A percentile compares a stretch with the other conserved stretches of the same genome.
These are phyloP conservation scores for Saccharata proteae DNA, from an alignment of 2,329 filamentous ascomycete species.

Conservation along the genomic window DNA sequence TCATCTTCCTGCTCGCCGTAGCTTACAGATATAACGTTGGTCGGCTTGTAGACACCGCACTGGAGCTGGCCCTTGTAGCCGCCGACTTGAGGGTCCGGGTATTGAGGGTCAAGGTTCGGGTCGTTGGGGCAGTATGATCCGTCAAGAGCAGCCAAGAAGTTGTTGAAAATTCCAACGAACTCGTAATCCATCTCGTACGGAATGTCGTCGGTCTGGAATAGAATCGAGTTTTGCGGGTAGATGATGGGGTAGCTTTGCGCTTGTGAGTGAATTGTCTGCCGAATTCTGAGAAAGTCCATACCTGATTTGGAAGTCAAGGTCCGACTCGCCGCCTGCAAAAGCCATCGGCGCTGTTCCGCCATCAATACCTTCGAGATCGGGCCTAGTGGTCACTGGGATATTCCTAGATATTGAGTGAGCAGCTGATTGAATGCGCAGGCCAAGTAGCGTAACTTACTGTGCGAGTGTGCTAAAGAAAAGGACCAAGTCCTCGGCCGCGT, in stretches of 20 bases:
- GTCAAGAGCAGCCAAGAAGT: constrained; percentile 32
- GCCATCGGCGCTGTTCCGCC: constrained; percentile 24
- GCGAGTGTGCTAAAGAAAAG: constrained; percentile 27
- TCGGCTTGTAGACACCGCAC: constrained; percentile 39
- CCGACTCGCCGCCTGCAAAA: constrained; percentile 26
- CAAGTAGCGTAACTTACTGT: no score
- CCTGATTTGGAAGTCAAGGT: constrained; percentile 39
- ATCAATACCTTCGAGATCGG: constrained; percentile 27
- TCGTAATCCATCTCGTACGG: constrained; percentile 20
- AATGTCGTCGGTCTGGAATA: constrained; percentile 39
- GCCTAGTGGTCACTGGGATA: constrained; percentile 29
- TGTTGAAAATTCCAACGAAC: constrained; percentile 4
- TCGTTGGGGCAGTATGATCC: constrained; percentile 36
- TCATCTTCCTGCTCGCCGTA: constrained; percentile 44
- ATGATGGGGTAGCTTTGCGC: constrained; percentile 39
- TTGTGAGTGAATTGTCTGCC: no score
- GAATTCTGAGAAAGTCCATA: no score
- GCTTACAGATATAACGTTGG: constrained; percentile 46
- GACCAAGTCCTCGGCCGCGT: constrained; percentile 33
- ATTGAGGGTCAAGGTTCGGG: constrained; percentile 35
- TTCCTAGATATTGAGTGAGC: no score
- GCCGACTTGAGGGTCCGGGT: constrained; percentile 34
- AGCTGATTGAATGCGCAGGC: constrained; percentile 14
- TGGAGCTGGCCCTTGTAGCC: constrained; percentile 38
- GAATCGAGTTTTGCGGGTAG: constrained; percentile 38